These are phyloP conservation scores for Pseudozyma tsukubaensis DNA, from an alignment of 1,284 basidiomycete species.

Conservation along the genomic window DNA sequence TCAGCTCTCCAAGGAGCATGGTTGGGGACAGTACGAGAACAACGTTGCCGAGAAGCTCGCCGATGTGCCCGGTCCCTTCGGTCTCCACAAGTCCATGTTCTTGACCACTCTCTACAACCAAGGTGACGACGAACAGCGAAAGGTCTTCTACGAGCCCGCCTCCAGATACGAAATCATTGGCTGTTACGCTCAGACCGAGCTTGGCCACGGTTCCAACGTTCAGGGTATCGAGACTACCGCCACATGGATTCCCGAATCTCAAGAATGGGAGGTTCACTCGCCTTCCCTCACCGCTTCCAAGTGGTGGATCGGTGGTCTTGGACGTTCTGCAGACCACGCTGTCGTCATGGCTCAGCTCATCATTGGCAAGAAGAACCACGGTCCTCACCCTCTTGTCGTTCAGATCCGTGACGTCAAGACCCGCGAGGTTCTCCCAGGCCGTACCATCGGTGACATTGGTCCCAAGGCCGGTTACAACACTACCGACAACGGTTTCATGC, in stretches of 20 bases:
- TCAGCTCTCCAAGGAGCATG: conserved; percentile 69
- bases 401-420: conserved; percentile 69
- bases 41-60: conserved; percentile 55
- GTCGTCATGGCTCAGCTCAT: conserved; percentile 70
- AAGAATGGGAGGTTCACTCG: conserved; percentile 59
- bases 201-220: conserved; percentile 63
- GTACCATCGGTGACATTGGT: conserved; percentile 69
- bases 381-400: conserved; percentile 69
- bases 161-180: conserved; percentile 59
- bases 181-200: conserved; percentile 64
- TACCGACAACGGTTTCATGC: conserved; percentile 68
- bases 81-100: conserved; percentile 64
- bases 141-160: conserved; percentile 59
- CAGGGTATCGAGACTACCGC: conserved; percentile 62
- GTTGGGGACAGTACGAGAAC: conserved; percentile 59
- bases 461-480: conserved; percentile 68
- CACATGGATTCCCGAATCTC: conserved; percentile 53
- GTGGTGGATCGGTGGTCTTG: conserved; percentile 69
- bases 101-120: conserved; percentile 63
- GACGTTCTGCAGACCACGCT: conserved; percentile 68
- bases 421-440: conserved; percentile 68
- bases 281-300: conserved; percentile 59
- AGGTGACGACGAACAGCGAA: conserved; percentile 61
- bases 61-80: conserved; percentile 61
- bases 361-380: conserved; percentile 67